phyloP scores from a whole-genome alignment of 2,329 filamentous ascomycete species.

The Graphiopsis chlorocephala region DNA sequence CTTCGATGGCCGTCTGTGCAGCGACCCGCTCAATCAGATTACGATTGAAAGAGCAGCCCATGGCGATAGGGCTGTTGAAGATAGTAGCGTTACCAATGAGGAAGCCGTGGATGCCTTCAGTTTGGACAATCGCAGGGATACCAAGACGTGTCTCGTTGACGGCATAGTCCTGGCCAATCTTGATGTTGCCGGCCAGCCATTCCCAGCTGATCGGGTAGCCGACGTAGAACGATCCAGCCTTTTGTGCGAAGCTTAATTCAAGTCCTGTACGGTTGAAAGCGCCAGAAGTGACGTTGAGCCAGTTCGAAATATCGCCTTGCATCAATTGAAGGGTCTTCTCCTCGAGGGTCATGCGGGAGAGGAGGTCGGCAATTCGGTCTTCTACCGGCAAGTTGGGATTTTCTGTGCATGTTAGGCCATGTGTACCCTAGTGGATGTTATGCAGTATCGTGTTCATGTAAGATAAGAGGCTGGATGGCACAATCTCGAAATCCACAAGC shows the following conservation, averaged over 20 bases:
- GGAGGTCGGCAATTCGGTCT: slow-evolving; percentile 63
- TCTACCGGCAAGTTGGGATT: slow-evolving; percentile 61
- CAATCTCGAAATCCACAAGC: neutral
- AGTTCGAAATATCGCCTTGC: slow-evolving; percentile 67
- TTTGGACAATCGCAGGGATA: slow-evolving; percentile 71
- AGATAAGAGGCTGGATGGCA: neutral
- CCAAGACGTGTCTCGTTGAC: slow-evolving; percentile 64
- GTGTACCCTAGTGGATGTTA: neutral
- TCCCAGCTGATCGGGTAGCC: slow-evolving; percentile 64
- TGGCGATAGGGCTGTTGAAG: slow-evolving; percentile 73
- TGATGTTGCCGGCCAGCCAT: slow-evolving; percentile 61
- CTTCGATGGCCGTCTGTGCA: slow-evolving; percentile 62
- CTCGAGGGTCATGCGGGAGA: slow-evolving; percentile 70
- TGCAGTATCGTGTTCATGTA: neutral
- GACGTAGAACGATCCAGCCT: slow-evolving; percentile 70
- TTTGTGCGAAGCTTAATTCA: slow-evolving; percentile 62
- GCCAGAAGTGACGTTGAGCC: slow-evolving; percentile 66
- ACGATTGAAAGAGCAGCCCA: slow-evolving; percentile 72
- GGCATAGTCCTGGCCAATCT: slow-evolving; percentile 66
- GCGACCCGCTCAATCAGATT: slow-evolving; percentile 46
- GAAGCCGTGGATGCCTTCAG: slow-evolving; percentile 72
- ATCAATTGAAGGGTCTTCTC: slow-evolving; percentile 69
- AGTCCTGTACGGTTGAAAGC: slow-evolving; percentile 67
- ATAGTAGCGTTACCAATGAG: slow-evolving; percentile 71
- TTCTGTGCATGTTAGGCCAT: slow-evolving; percentile 50